A percentile compares a stretch with the other conserved stretches of the same genome.
These are phyloP conservation scores for Glaciozyma martinii DNA, from an alignment of 768 basidiomycete genomes.

Conservation along the genomic window DNA sequence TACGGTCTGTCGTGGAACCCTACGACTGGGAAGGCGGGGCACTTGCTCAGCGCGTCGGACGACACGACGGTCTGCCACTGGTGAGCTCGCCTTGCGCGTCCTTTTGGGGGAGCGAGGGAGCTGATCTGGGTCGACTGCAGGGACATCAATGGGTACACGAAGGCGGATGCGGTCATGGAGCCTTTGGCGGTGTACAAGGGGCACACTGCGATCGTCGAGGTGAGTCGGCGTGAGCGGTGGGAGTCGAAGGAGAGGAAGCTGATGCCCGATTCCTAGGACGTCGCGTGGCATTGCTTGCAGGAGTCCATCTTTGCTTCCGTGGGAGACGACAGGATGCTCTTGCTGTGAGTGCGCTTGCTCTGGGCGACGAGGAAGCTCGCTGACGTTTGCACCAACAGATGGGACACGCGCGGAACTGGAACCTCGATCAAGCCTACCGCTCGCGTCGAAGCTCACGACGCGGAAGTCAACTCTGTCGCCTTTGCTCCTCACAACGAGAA, in stretches of 20 bases:
- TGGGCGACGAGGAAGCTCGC: not conserved
- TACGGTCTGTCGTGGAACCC: conserved; percentile 94
- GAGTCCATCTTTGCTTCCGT: conserved; percentile 87
- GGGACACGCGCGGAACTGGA: conserved; percentile 71
- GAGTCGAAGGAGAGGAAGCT: not conserved
- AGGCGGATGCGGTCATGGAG: conserved; percentile 67
- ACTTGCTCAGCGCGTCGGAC: conserved; percentile 84
- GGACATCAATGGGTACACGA: conserved; percentile 83
- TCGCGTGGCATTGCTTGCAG: conserved; percentile 82
- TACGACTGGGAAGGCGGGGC: conserved; percentile 54
- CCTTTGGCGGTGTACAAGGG: conserved; percentile 75
- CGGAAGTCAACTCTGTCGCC: conserved; percentile 81
- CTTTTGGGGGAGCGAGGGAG: not conserved
- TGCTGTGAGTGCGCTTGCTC: conserved; percentile 56
- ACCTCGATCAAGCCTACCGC: conserved; percentile 51
- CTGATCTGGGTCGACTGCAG: conserved; percentile 41
- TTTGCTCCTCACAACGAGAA: conserved; percentile 75
- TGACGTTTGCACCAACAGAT: conserved; percentile 46
- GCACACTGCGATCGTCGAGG: conserved; percentile 84
- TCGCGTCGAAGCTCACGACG: conserved; percentile 74
- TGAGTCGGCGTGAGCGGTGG: conserved; percentile 42
- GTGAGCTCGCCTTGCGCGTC: conserved; percentile 42
- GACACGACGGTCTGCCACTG: conserved; percentile 94
- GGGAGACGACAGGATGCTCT: conserved; percentile 86
- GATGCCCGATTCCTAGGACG: conserved; percentile 55